phyloP scores from a whole-genome alignment of 169 alveolate species.

The Eimeria mitis region DNA sequence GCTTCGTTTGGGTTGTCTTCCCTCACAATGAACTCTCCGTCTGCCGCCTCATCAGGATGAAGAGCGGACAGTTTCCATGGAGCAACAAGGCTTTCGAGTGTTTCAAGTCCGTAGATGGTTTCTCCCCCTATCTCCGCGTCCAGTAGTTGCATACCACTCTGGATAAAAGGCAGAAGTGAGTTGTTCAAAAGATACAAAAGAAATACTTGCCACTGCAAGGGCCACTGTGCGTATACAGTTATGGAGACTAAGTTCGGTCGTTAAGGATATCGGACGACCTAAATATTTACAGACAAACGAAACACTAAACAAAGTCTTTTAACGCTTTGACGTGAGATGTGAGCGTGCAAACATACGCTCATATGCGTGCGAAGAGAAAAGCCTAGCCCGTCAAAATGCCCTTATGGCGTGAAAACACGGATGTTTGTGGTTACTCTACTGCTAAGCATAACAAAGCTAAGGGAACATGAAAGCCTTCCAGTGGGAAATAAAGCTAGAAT shows the following conservation, averaged over 20 bases:
- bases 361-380: not conserved
- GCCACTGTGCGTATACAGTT: not conserved
- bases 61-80: constrained; percentile 54
- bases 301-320: not conserved
- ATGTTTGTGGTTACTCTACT: not conserved
- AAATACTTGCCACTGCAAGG: not conserved
- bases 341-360: not conserved
- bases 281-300: not conserved
- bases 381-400: not conserved
- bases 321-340: not conserved
- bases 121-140: constrained; percentile 27
- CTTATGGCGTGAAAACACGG: not conserved
- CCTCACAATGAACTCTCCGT: constrained; percentile 51
- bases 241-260: too few species aligned
- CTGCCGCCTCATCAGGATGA: constrained; percentile 41
- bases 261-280: not conserved
- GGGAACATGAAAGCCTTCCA: not conserved
- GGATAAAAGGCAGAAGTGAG: not conserved
- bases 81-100: constrained; percentile 59
- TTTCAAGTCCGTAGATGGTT: constrained; percentile 33
- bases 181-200: not conserved
- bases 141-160: constrained; percentile 49
- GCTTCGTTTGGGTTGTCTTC: constrained; percentile 32
- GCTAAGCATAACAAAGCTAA: not conserved
- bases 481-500: not conserved